phyloP scores from a whole-genome alignment of 2,329 filamentous ascomycete species.

The Colletotrichum sp. region DNA sequence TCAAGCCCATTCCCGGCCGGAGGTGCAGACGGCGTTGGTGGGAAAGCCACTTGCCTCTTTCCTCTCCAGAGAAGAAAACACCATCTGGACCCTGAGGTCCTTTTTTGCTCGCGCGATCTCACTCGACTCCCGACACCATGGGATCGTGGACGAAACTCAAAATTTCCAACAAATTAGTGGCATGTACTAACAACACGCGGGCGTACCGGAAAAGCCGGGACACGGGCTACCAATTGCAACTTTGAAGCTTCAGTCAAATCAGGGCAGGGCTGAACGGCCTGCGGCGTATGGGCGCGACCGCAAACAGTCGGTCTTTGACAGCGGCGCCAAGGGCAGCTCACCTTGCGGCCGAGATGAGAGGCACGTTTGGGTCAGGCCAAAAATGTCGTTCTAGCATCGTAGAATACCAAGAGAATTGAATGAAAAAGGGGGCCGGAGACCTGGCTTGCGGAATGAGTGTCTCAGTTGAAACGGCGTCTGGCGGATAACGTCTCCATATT shows the following conservation, averaged over 20 bases:
- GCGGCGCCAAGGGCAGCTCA: neutral
- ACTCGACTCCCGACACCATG: neutral
- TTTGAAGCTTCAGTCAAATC: neutral
- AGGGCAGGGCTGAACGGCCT: neutral
- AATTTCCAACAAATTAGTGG: neutral
- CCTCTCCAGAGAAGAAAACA: neutral
- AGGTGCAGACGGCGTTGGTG: neutral
- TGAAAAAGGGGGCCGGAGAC: neutral
- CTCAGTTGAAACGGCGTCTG: conserved; percentile 14
- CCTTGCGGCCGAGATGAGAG: conserved; percentile 18
- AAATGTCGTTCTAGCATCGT: conserved; percentile 1
- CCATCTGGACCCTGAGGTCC: neutral
- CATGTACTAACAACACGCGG: neutral
- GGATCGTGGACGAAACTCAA: neutral
- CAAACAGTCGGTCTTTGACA: conserved; percentile 1
- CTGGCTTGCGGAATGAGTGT: conserved; percentile 11
- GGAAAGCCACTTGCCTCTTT: conserved; percentile 9
- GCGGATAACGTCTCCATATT: conserved; percentile 1
- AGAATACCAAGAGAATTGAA: neutral
- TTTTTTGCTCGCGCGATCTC: neutral
- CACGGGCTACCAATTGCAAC: neutral
- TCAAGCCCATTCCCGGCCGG: neutral
- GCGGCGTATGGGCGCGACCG: neutral
- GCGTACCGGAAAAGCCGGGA: neutral
- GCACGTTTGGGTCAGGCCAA: neutral